These are phyloP conservation scores for Dactylonectria estremocensis DNA, from an alignment of 2,329 filamentous ascomycete species.

Conservation along the genomic window DNA sequence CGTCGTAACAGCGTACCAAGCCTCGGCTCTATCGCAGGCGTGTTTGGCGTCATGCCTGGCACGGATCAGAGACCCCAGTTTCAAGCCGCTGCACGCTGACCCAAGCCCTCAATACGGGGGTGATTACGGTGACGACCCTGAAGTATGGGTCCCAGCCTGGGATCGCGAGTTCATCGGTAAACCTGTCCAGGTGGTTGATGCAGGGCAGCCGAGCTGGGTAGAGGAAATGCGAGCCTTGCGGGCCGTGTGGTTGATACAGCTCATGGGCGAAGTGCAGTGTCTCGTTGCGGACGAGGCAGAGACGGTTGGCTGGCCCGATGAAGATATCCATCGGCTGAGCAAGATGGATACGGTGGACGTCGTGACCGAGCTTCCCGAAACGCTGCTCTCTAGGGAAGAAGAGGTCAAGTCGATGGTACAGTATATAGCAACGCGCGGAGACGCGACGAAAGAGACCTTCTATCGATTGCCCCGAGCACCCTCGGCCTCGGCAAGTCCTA, in stretches of 20 bases:
- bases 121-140: neutral
- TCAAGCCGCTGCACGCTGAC: conserved; percentile 32
- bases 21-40: conserved; percentile 36
- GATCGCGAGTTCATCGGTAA: conserved; percentile 23
- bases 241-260: conserved; percentile 39
- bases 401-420: conserved; percentile 26
- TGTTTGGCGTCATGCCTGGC: conserved; percentile 39
- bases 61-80: conserved; percentile 30
- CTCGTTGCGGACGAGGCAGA: conserved; percentile 10
- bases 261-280: conserved; percentile 31
- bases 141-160: conserved; percentile 19
- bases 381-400: neutral
- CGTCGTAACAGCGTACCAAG: conserved; percentile 38
- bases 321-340: conserved; percentile 23
- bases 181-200: conserved; percentile 24
- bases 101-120: conserved; percentile 11
- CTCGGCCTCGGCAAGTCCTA: neutral
- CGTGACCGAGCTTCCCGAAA: neutral
- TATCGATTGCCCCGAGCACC: conserved; percentile 29
- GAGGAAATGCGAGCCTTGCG: conserved; percentile 45
- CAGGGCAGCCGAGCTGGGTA: conserved; percentile 38
- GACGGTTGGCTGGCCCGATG: conserved; percentile 11
- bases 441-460: conserved; percentile 17
- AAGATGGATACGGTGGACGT: conserved; percentile 4
- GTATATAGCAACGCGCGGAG: conserved; percentile 22